Evolutionary conservation across 2,329 filamentous ascomycete genomes (phyloP), one percentile per base, ranked within the genome.

Genomic region (Apiospora pterosperma): DNA sequence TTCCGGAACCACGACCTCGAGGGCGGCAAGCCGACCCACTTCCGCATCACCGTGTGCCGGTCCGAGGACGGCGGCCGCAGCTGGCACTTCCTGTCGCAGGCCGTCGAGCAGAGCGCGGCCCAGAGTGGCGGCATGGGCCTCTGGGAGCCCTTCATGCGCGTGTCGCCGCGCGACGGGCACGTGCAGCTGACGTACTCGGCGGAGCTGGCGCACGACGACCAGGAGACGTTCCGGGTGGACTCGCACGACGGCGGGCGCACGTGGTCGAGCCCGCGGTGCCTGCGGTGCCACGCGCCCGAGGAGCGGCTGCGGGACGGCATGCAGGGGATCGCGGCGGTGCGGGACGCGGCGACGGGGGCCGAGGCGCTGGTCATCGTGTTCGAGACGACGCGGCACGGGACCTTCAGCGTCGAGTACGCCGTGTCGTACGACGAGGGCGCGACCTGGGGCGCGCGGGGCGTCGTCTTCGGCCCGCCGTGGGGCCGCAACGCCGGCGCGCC

Each of bases 101-200:
- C 81, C 4, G 74, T 72, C 0, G 77, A 83, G 73, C 81, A 71
- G 8, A 80, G 73, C 48, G 75, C 79, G 1, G 76, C 76, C 3
- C 75, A 77, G 62, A 80, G 76, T 19, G 68, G 70, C 0, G 80
- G 82, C 63, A 79, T 76, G 63, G 82, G 82, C 0, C 71, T 83
- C 21, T 84, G 82, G 82, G 82, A 84, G 69, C 82, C 82, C 0
- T 84, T 83, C 65, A 80, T 84, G 77, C 75, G 81, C 1, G 65
- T 79, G 16, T 76, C 76, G 3, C 34, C 36, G 16, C 67, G 69
- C 12, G 65, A 66, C 2, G 75, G 76, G 38, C 59, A 79, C 65
- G 72, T 83, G 1, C 80, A 82, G 66, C 70, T 83, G 66, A 80
- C 76, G 16, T 84, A 78, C 68, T 82, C 81, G 28, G 76, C 80